Base-by-base conservation (phyloP, 2,329 filamentous ascomycete genomes). In the Fusarium tjaetaba region DNA sequence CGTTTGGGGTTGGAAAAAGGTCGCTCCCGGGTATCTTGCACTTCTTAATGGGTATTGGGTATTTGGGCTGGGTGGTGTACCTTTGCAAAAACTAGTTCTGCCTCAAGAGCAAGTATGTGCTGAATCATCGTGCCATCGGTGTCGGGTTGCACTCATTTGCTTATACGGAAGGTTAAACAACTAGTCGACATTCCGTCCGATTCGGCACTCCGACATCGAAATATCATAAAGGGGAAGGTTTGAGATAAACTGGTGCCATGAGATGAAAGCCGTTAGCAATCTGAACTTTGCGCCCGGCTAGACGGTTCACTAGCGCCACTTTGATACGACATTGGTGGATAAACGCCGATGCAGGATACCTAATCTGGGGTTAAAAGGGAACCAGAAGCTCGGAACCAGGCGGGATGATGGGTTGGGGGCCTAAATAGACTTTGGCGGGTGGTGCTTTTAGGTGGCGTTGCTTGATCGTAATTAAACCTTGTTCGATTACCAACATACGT, bases 381-480 rank as follows among this genome's bases (percentile, higher is more conserved):
- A 26, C 42, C 41, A 38, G 11, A 51, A 15, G 24, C 11, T 58
- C 41, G 56, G 56, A 28, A 28, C 32, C 30, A 16, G 5, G 18
- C 41, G 30, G 41, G 16, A 48, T n/a, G 20, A n/a, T 4, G 24
- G 30, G 9, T 18, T 20, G n/a, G 24, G 30, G 30, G 30, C 16
- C 18, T 4, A 28, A 49, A 36, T 58, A 58, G 30, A 45, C 28
- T 49, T 49, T 26, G 30, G 15, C 15, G 15, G 41, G 15, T 7
- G 20, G 3, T 13, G 8, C 3, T 9, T 30, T 22, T 8, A 11
- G 26, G 58, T 42, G n/a, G 14, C 4, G 36, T 61, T 39, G 38
- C 58, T 8, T 56, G 48, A 16, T 41, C 20, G 58, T 20, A 61
- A 61, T 61, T 34, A 61, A 61, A 61, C 58, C 48, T 42, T 56